Conservation (phyloP, 768 basidiomycete species). For the Boletus edulis region DNA sequence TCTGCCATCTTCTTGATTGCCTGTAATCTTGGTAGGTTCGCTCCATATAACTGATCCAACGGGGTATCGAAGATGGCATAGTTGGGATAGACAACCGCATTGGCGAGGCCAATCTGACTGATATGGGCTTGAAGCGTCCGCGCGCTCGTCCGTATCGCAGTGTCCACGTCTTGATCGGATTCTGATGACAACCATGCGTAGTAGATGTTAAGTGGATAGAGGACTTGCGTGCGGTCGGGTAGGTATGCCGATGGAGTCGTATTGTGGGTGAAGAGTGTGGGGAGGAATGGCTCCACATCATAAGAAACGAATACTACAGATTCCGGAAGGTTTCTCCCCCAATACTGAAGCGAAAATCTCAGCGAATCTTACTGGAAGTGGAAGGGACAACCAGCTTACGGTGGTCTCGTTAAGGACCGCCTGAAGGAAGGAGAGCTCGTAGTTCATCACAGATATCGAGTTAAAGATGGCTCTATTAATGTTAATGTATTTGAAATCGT, state of each 20-base stretch:
- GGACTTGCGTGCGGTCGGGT: slow-evolving; percentile 33
- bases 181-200: neutral
- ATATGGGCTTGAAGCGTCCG: slow-evolving; percentile 38
- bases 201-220: slow-evolving; percentile 49
- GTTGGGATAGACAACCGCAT: slow-evolving; percentile 49
- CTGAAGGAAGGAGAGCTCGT: slow-evolving; percentile 14
- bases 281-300: slow-evolving; percentile 50
- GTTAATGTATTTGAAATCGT: neutral
- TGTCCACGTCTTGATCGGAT: slow-evolving; percentile 22
- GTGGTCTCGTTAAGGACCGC: slow-evolving; percentile 13
- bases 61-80: slow-evolving; percentile 56
- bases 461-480: slow-evolving; percentile 4
- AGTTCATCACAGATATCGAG: slow-evolving; percentile 4
- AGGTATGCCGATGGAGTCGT: slow-evolving; percentile 44
- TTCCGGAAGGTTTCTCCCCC: slow-evolving; percentile 1
- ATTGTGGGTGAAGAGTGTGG: slow-evolving; percentile 38
- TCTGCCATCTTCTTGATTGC: slow-evolving; percentile 47
- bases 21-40: slow-evolving; percentile 36
- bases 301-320: slow-evolving; percentile 9
- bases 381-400: slow-evolving; percentile 4
- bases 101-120: neutral
- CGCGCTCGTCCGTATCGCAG: slow-evolving; percentile 37
- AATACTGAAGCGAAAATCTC: slow-evolving; percentile 17
- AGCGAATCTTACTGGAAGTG: neutral
- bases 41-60: slow-evolving; percentile 45